Base-by-base conservation (phyloP, 1,284 basidiomycete genomes). In the Lignosus rhinocerotis region DNA sequence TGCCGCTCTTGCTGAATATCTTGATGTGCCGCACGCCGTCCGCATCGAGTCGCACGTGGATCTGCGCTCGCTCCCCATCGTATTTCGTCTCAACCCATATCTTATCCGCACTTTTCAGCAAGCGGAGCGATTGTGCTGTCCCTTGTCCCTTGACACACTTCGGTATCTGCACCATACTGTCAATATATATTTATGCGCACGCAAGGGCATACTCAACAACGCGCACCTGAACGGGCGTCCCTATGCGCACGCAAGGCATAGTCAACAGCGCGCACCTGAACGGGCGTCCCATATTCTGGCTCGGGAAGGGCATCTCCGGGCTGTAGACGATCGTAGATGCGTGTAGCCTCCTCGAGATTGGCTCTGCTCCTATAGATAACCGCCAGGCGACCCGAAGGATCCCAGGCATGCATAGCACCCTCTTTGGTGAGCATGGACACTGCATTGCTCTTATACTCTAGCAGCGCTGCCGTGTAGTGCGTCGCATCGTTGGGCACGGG, bases 1-100 rank as follows among this genome's bases (percentile, higher is more conserved):
- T 75, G 60, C 84, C 87, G 61, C 88, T 93, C 73, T 96, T 94
- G 75, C 90, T 93, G 69, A 88, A 94, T 39, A 96, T 91, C 1
- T 75, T 85, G 57, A 96, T 87, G 10, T 74, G 74, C 1, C 82
- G 73, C 3, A 66, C 60, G 0, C 71, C 69, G 6, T 75, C 70
- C 3, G 68, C 66, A 11, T 69, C 62, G 4, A 87, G 67, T 62
- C 87, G 76, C 25, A 94, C 81, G 67, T 96, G 94, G 31, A 95
- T 92, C 69, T 96, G 94, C 58, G 85, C 90, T 68, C 93, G 80
- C 71, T 95, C 93, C 6, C 94, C 94, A 61, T 96, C 94, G 70
- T 94, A 94, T 72, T 96, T 96, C 1, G 86, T 92, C 74, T 96
- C 94, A 0, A 87, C 91, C 84, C 88, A 94, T 2, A 93, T 75